phyloP scores from a whole-genome alignment of 129 eudicot species.

The Pulicaria dysenterica region DNA sequence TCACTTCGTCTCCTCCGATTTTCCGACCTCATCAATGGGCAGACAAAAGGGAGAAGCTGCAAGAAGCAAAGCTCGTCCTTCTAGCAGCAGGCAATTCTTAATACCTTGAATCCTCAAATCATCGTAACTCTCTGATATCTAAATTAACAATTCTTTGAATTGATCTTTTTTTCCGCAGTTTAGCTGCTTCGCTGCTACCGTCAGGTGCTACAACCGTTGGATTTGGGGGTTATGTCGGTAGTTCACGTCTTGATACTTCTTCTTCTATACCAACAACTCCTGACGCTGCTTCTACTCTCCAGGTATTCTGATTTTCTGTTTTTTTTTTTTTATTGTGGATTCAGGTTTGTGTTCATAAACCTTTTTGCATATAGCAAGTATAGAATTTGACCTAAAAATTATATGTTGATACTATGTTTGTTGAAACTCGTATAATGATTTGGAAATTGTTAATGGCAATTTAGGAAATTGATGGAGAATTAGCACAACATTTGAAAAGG shows the following conservation, averaged over 20 bases:
- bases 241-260: conserved; percentile 68
- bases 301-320: conserved; percentile 28
- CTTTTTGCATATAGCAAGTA: too few relatives aligned
- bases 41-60: conserved; percentile 88
- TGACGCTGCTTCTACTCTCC: conserved; percentile 41
- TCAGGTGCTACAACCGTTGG: conserved; percentile 77
- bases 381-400: too few relatives aligned
- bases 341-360: too few relatives aligned
- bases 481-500: conserved; percentile 86
- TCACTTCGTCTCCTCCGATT: too few relatives aligned
- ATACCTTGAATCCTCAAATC: background rate
- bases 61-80: conserved; percentile 94
- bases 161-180: conserved; percentile 46
- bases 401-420: background rate
- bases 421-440: conserved; percentile 14
- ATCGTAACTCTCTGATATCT: background rate
- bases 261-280: conserved; percentile 40
- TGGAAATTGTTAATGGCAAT: background rate
- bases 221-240: conserved; percentile 94
- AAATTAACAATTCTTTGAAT: background rate
- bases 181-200: conserved; percentile 92
- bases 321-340: background rate
- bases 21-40: conserved; percentile 50
- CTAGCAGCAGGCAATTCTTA: conserved; percentile 80
- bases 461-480: conserved; percentile 86